phyloP scores from a whole-genome alignment of 371 early-diverging fungal species.

The Apophysomyces elegans region DNA sequence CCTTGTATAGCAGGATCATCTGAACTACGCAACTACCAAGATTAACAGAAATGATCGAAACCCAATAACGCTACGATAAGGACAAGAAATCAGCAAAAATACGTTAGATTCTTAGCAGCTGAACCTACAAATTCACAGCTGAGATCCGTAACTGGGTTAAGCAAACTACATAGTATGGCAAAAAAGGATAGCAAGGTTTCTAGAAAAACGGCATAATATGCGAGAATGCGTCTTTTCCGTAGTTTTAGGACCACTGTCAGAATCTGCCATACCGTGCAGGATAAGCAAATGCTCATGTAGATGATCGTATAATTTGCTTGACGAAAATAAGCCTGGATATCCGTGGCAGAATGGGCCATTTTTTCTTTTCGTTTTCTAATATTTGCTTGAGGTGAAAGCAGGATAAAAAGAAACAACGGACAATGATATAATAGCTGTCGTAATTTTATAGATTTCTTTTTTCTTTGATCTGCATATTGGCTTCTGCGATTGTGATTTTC shows the following conservation, averaged over 20 bases:
- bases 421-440: too few species aligned
- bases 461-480: too few species aligned
- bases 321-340: conserved; percentile 2
- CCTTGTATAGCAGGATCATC: conserved; percentile 49
- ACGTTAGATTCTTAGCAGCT: neutral
- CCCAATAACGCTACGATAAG: conserved; percentile 43
- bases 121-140: conserved; percentile 36
- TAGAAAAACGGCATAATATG: conserved; percentile 39
- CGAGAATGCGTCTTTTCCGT: conserved; percentile 29
- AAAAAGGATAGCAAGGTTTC: conserved; percentile 35
- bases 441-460: too few species aligned
- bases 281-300: conserved; percentile 43
- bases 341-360: too few species aligned
- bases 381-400: neutral
- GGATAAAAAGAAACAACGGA: neutral
- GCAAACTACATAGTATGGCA: conserved; percentile 35
- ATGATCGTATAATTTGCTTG: conserved; percentile 31
- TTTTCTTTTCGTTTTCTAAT: too few species aligned
- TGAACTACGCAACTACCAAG: conserved; percentile 49
- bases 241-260: conserved; percentile 26
- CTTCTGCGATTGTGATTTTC: too few species aligned
- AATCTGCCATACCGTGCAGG: conserved; percentile 45
- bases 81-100: neutral
- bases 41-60: conserved; percentile 47
- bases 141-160: conserved; percentile 36